A percentile compares a stretch with the other conserved stretches of the same genome.
phyloP scores from a whole-genome alignment of 768 basidiomycete genomes.

The Suillus fuscotomentosus region DNA sequence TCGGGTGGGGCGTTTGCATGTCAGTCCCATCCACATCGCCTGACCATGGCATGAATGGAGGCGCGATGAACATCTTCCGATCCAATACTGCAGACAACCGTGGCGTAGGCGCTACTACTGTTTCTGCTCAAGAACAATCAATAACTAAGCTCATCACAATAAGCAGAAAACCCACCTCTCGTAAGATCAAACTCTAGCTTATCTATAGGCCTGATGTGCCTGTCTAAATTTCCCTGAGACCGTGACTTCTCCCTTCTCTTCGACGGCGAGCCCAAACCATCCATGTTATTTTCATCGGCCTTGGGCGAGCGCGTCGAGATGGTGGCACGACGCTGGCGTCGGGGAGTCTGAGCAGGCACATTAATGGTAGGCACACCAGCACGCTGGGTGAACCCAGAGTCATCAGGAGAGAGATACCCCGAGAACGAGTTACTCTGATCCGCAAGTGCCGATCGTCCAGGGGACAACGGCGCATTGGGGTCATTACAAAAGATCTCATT shows the following conservation, averaged over 20 bases:
- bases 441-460: slow-evolving; percentile 11
- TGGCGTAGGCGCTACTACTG: slow-evolving; percentile 40
- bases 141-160: background rate
- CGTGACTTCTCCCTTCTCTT: slow-evolving; percentile 65
- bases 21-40: slow-evolving; percentile 34
- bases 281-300: slow-evolving; percentile 31
- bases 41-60: slow-evolving; percentile 38
- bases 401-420: slow-evolving; percentile 14
- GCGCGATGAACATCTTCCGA: slow-evolving; percentile 63
- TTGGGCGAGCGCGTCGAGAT: slow-evolving; percentile 63
- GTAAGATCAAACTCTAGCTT: slow-evolving; percentile 64
- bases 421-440: slow-evolving; percentile 24
- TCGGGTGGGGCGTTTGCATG: slow-evolving; percentile 16
- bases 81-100: slow-evolving; percentile 70
- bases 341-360: slow-evolving; percentile 31
- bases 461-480: slow-evolving; percentile 20
- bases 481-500: slow-evolving; percentile 61
- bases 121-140: slow-evolving; percentile 21
- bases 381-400: slow-evolving; percentile 17
- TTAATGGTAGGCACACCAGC: slow-evolving; percentile 16
- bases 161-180: slow-evolving; percentile 44
- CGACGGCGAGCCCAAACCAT: slow-evolving; percentile 48
- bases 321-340: slow-evolving; percentile 52
- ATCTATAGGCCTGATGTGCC: slow-evolving; percentile 66
- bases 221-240: slow-evolving; percentile 62